Evolutionary conservation across 352 stramenopile species (phyloP), one percentile per base, ranked within the genome.

Genomic region (Phytophthora citrophthora): DNA sequence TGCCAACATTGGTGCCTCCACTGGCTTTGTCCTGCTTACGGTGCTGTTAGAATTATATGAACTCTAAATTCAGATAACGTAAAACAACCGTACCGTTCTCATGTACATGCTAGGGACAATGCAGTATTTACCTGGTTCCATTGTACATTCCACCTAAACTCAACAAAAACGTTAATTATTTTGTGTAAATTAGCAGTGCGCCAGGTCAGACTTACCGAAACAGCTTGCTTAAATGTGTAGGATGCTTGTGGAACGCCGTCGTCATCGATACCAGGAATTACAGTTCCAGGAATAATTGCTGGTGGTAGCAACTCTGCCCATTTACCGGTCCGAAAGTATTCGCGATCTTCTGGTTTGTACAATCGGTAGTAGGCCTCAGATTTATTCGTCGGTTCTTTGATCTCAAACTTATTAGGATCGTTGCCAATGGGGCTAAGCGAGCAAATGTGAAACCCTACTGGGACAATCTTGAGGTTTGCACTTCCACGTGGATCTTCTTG

Each of bases 81-180:
- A 31, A 53, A 18, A 0, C 5, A 10, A 18, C 5, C 67, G 41
- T 76, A 95, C 87, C 69, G 80, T 91, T 55, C 86, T 76, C 82
- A 93, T 93, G 57, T 93, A 95, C 86, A 95, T 91, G 62, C 88
- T 95, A 0, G 88, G 83, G 27, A 95, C 74, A 43, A 95, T 89
- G 41, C 88, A 94, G 20, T 95, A 95, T 39, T 63, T 74, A 1
- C 88, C 88, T 46, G 86, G 72, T 41, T 93, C 83, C 62, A 95
- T 89, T 0, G 64, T 81, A 18, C 79, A 73, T 67, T 92, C 83
- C 29, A 86, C 64, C 86, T 94, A 56, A 23, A 61, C 11, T 13
- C 9, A 8, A 34, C 29, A 11, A 34, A 32, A 34, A 13, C 9
- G 29, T 34, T 11, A 34, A 34, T 34, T 12, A 34, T 34, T 10